phyloP scores from a whole-genome alignment of 768 basidiomycete genomes.

The Pisolithus orientalis region DNA sequence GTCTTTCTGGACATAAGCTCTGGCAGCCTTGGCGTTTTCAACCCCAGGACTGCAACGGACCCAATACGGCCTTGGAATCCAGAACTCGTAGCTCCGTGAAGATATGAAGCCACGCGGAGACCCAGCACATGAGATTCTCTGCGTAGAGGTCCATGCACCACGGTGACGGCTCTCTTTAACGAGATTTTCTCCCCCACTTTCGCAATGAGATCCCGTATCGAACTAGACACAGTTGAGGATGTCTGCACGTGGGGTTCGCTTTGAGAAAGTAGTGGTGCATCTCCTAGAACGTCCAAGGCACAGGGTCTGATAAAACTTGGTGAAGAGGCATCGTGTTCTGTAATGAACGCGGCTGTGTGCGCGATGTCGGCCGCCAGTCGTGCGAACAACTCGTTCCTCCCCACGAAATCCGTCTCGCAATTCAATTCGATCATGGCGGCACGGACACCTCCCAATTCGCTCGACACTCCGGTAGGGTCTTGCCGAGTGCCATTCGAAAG shows the following conservation, averaged over 20 bases:
- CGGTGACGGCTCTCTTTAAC: constrained; percentile 50
- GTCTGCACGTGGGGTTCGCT: constrained; percentile 25
- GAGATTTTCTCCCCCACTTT: constrained; percentile 78
- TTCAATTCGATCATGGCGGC: constrained; percentile 89
- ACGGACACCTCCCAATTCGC: constrained; percentile 44
- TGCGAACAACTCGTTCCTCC: constrained; percentile 75
- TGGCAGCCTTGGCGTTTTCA: constrained; percentile 44
- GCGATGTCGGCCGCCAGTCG: constrained; percentile 74
- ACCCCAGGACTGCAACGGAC: constrained; percentile 47
- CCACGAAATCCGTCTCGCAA: constrained; percentile 97
- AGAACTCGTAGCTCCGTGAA: constrained; percentile 49
- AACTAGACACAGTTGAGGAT: constrained; percentile 46
- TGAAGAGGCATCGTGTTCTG: constrained; percentile 38
- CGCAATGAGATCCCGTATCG: constrained; percentile 65
- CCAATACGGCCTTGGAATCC: constrained; percentile 55
- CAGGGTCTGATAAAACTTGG: constrained; percentile 40
- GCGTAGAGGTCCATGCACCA: constrained; percentile 33
- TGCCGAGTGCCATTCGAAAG: constrained; percentile 54
- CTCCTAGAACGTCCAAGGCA: constrained; percentile 45
- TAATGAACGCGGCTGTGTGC: constrained; percentile 72
- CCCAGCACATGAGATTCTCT: constrained; percentile 31
- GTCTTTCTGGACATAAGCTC: constrained; percentile 37
- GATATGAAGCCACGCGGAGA: constrained; percentile 48
- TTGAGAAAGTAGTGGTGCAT: constrained; percentile 62
- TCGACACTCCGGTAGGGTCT: constrained; percentile 21